Conservation (phyloP, 2,329 filamentous ascomycete genomes). For the Pseudogymnoascus sp. region DNA sequence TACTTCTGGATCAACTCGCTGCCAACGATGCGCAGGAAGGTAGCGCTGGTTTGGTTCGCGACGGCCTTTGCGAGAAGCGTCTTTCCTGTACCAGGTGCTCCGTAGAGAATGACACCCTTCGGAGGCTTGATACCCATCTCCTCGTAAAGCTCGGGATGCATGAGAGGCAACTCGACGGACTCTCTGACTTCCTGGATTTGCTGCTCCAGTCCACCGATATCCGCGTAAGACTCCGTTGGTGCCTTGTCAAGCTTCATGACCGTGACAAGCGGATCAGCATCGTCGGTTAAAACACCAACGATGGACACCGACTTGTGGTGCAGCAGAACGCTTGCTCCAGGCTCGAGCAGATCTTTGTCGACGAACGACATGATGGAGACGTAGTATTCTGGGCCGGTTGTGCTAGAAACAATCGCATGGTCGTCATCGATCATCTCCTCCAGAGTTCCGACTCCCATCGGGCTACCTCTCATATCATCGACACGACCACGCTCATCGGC, state of each 20-base stretch:
- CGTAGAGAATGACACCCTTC: conserved; percentile 98
- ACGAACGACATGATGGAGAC: conserved; percentile 99
- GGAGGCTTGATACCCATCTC: conserved; percentile 99
- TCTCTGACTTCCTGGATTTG: conserved; percentile 98
- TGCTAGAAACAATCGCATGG: conserved; percentile 96
- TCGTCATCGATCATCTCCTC: conserved; percentile 99
- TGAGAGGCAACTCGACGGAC: conserved; percentile 86
- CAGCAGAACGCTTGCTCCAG: conserved; percentile 86
- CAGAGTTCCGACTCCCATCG: conserved; percentile 95
- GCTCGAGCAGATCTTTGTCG: conserved; percentile 95
- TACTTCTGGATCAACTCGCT: conserved; percentile 99
- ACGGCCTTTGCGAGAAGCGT: conserved; percentile 94
- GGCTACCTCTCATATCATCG: conserved; percentile 96
- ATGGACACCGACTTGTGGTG: conserved; percentile 98
- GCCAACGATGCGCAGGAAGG: conserved; percentile 93
- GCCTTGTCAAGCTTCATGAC: conserved; percentile 99
- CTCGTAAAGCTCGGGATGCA: conserved; percentile 96
- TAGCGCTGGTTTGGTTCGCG: conserved; percentile 97
- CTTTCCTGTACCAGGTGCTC: conserved; percentile 94
- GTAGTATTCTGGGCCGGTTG: conserved; percentile 96
- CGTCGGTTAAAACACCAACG: conserved; percentile 92
- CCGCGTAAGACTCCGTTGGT: conserved; percentile 94
- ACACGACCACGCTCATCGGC: conserved; percentile 92
- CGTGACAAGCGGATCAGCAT: conserved; percentile 88
- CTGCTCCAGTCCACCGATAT: conserved; percentile 90